Evolutionary conservation across 1,284 basidiomycete species (phyloP), one percentile per base, ranked within the genome.

Genomic region (Moniliophthora roreri): DNA sequence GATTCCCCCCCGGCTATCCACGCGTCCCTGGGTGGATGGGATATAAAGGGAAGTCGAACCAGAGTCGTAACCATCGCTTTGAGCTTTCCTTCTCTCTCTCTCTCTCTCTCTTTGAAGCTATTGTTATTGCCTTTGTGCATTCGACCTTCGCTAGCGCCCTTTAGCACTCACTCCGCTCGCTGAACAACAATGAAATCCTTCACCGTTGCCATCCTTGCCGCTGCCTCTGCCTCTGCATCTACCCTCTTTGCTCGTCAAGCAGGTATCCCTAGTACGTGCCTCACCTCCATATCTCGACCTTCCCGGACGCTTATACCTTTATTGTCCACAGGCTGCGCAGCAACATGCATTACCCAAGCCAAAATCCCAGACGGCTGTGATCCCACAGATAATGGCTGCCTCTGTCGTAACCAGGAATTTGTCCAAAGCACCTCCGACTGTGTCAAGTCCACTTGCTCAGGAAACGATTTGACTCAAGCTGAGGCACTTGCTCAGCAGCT

Each of bases 291-390:
- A 34, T 36, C 26, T 35, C 20, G 35, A n/a, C n/a, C n/a, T n/a
- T n/a, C n/a, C n/a, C n/a, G n/a, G n/a, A n/a, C n/a, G n/a, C n/a
- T n/a, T n/a, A n/a, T n/a, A n/a, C n/a, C n/a, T n/a, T n/a, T n/a
- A n/a, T n/a, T n/a, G n/a, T n/a, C n/a, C n/a, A n/a, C n/a, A 85
- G 84, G 18, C 51, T 87, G 84, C 61, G 75, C 80, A 3, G 24
- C 48, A 6, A 2, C 65, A n/a, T 86, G 84, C 66, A 59, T 81
- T 9, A 48, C 63, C 7, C 65, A 57, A 54, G 75, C 79, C 24
- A 58, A 75, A 58, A 6, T 32, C 28, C 61, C 66, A 32, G 77
- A 69, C 47, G 61, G 57, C 51, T 86, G 84, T 68, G 20, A 56
- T 20, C 36, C 62, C 2, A 63, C 62, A 13, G 79, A 85, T 63